A percentile compares a stretch with the other conserved stretches of the same genome.
Evolutionary conservation across 129 eudicot genomes (phyloP).

Genomic region (Flaveria linearis): DNA sequence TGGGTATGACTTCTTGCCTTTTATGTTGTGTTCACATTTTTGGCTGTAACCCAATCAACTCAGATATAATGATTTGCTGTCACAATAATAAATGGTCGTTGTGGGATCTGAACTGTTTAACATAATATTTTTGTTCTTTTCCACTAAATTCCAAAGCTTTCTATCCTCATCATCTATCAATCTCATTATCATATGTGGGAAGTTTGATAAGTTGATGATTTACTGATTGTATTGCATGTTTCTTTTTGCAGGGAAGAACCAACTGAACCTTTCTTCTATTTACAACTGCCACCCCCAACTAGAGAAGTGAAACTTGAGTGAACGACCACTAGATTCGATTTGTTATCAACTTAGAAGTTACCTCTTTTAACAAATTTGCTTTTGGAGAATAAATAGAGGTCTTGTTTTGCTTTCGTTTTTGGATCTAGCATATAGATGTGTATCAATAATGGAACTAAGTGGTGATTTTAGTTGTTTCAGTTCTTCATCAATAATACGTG

Average conservation of each 20-base stretch:
- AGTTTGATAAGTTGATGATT: neutral
- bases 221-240: neutral
- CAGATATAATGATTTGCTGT: neutral
- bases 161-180: neutral
- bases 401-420: neutral
- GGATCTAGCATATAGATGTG: slow-evolving; percentile 33
- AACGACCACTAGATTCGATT: slow-evolving; percentile 10
- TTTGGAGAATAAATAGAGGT: neutral
- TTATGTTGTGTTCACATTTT: neutral
- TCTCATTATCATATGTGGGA: neutral
- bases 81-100: neutral
- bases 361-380: neutral
- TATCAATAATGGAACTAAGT: slow-evolving; percentile 50
- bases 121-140: neutral
- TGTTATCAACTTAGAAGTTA: neutral
- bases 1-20: slow-evolving; percentile 51
- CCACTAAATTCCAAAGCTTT: neutral
- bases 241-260: slow-evolving; percentile 87
- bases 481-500: slow-evolving; percentile 76
- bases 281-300: slow-evolving; percentile 83
- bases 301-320: slow-evolving; percentile 75
- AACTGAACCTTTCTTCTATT: slow-evolving; percentile 76
- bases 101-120: neutral
- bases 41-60: neutral
- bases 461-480: slow-evolving; percentile 69